Base-by-base conservation (phyloP, 1,284 basidiomycete species). In the Rhodotorula sp. region DNA sequence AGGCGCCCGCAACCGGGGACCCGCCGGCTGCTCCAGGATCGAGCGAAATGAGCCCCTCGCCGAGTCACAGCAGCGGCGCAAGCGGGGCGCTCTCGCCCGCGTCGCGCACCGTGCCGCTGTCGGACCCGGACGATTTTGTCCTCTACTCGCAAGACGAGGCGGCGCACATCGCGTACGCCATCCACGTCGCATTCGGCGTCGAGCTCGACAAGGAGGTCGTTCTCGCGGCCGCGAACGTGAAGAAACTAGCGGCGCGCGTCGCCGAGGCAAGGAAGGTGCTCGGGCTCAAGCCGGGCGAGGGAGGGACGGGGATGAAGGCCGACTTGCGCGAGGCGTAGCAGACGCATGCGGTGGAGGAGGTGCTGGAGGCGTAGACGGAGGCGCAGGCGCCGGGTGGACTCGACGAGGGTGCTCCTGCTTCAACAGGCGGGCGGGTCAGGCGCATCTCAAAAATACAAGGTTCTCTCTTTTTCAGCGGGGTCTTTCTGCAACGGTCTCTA, bases 91-190 rank as follows among this genome's bases (percentile, higher is more conserved):
- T 34, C 25, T 48, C 41, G 63, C 53, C 34, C 39, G 39, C 39
- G 32, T 32, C 54, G 9, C 54, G 62, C 2, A 19, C 62, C 13
- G 41, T 57, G 9, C 44, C 36, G 15, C 55, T 57, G 41, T 77
- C 41, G 69, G 91, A 96, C 79, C 87, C 88, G 0, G 94, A 98
- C 80, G 94, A 98, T 82, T 98, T 99, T 81, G 87, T 88, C 56
- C 93, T 99, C 83, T 97, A 94, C 92, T 90, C 90, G 6, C 88
- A 91, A 76, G 84, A 85, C 54, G 95, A 99, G 81, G 96, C 95
- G 37, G 89, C 88, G 81, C 87, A 91, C 59, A 97, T 99, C 77
- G 90, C 90, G 54, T 82, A 84, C 32, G 89, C 88, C 32, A 89
- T 96, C 74, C 84, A 90, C 76, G 87, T 91, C 80, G 87, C 90